A percentile compares a stretch with the other conserved stretches of the same genome.
These are phyloP conservation scores for Suillus luteus DNA, from an alignment of 768 basidiomycete species.

Conservation along the genomic window DNA sequence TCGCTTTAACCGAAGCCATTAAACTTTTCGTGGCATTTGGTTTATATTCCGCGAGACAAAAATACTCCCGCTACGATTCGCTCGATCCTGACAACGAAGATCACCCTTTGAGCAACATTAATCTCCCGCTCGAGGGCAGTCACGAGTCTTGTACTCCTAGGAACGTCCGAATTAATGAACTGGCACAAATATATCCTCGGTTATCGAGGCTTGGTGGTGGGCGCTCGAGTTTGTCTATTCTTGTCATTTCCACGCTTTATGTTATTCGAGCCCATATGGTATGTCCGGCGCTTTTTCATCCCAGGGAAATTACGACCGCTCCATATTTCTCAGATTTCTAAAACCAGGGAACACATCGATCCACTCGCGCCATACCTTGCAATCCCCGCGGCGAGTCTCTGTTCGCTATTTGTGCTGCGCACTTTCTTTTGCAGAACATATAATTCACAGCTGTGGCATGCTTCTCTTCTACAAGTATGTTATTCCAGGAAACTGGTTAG, in stretches of 20 bases:
- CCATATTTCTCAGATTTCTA: constrained; percentile 22
- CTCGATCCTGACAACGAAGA: constrained; percentile 6
- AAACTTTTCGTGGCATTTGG: constrained; percentile 22
- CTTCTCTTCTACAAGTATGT: constrained; percentile 36
- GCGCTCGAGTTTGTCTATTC: constrained; percentile 20
- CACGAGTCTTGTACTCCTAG: constrained; percentile 12
- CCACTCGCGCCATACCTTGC: constrained; percentile 26
- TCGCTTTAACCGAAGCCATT: constrained; percentile 23
- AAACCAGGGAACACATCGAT: constrained; percentile 21
- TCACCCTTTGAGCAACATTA: constrained; percentile 14
- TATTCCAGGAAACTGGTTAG: not conserved
- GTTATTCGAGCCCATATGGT: constrained; percentile 22
- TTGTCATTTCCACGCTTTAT: constrained; percentile 18
- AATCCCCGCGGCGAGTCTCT: constrained; percentile 25
- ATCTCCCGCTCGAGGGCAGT: constrained; percentile 13
- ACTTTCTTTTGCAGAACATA: constrained; percentile 23
- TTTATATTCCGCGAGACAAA: constrained; percentile 17
- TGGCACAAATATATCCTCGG: constrained; percentile 13
- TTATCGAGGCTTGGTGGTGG: constrained; percentile 14
- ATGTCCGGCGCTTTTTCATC: constrained; percentile 16
- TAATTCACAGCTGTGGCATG: constrained; percentile 32
- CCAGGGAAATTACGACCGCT: not conserved
- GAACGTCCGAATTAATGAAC: not conserved
- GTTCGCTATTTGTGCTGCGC: constrained; percentile 23
- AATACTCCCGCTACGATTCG: constrained; percentile 7